phyloP scores from a whole-genome alignment of 352 stramenopile genomes.

The Globisporangium recalcitrans region DNA sequence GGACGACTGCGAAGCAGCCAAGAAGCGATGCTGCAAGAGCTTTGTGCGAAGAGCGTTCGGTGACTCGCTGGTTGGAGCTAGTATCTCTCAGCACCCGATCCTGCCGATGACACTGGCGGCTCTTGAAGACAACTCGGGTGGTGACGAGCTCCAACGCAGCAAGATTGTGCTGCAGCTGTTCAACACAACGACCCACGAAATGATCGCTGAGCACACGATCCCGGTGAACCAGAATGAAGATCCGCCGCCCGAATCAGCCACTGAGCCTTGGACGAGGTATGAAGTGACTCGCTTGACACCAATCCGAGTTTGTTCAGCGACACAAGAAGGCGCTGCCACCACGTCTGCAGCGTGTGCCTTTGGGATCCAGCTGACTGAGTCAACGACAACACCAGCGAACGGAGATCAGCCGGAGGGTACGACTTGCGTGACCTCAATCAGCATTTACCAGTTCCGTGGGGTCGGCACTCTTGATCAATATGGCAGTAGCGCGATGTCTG shows the following conservation, averaged over 20 bases:
- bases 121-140: background rate
- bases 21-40: conserved; percentile 35
- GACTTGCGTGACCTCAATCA: background rate
- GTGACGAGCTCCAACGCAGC: background rate
- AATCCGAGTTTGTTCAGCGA: background rate
- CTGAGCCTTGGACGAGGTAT: background rate
- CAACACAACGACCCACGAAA: conserved; percentile 3
- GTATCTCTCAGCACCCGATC: conserved; percentile 6
- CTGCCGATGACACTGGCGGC: conserved; percentile 9
- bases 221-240: background rate
- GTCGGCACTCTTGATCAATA: background rate
- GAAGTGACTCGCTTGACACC: conserved; percentile 8
- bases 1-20: conserved; percentile 43
- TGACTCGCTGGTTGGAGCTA: background rate
- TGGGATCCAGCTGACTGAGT: conserved; percentile 6
- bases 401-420: conserved; percentile 2
- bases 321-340: background rate
- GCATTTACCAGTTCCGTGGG: conserved; percentile 2
- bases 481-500: background rate
- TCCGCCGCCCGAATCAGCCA: background rate
- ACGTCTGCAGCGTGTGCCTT: background rate
- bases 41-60: background rate
- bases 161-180: conserved; percentile 1
- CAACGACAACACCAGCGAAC: background rate
- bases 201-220: background rate